Base-by-base conservation (phyloP, 371 early-diverging fungal genomes). In the Mortierella sp. region DNA sequence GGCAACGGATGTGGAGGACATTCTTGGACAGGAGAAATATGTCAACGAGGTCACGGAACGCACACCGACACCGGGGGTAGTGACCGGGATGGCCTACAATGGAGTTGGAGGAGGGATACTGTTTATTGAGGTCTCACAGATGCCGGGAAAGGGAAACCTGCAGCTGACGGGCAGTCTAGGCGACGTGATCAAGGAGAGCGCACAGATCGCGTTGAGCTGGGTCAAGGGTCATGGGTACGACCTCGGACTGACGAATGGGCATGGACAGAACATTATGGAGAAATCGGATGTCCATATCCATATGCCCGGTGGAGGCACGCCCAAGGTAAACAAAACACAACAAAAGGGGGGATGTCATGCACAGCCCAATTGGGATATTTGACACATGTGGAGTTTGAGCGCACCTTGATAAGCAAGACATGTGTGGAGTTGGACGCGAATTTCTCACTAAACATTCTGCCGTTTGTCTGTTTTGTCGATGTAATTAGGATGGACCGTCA, bases 151-250 rank as follows among this genome's bases (percentile, higher is more conserved):
- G 48, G 95, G 95, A 4, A 79, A 86, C 41, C 74, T 96, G 48
- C 89, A 89, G 40, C 81, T 96, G 26, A 96, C 96, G 7, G 96
- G 97, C 2, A 94, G 93, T 63, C 86, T 97, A n/a, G 96, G 96
- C 0, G 94, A 94, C 66, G 96, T 96, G 5, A 95, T 97, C 70
- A 94, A 95, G 77, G 97, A 97, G 80, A 95, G 96, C 16, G 96
- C 95, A 1, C 91, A 92, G 67, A 87, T 96, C 53, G 95, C 93
- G 10, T 61, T 96, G 40, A 91, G 95, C 26, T 96, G 95, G 95
- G 95, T 96, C 31, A 92, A 94, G 66, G 80, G 94, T 5, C 91
- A 96, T 83, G 93, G 94, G 2, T 85, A 86, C 55, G 79, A 85
- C 16, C 82, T 96, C 8, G 92, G 93, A 8, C 74, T 94, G 34